These are phyloP conservation scores for Agaricus sinodeliciosus DNA, from an alignment of 768 basidiomycete genomes.

Conservation along the genomic window DNA sequence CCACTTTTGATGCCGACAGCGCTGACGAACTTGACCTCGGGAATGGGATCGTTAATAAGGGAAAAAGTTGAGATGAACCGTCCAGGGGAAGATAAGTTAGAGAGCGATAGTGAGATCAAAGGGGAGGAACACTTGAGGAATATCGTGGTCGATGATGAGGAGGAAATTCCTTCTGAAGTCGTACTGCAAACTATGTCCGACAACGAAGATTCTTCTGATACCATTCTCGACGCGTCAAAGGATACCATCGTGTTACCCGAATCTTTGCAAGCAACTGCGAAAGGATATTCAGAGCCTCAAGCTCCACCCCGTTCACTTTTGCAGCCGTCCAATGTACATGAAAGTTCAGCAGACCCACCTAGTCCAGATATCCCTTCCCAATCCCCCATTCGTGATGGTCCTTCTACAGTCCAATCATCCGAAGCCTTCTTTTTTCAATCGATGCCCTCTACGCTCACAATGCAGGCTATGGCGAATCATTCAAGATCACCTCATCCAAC, in stretches of 20 bases:
- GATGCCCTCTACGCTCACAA: slow-evolving; percentile 4
- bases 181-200: slow-evolving; percentile 7
- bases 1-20: slow-evolving; percentile 11
- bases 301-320: slow-evolving; percentile 17
- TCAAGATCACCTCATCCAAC: slow-evolving; percentile 18
- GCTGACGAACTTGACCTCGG: slow-evolving; percentile 13
- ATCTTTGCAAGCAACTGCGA: slow-evolving; percentile 13
- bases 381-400: slow-evolving; percentile 10
- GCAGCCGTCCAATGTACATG: slow-evolving; percentile 2
- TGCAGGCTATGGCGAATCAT: slow-evolving; percentile 6
- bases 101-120: background rate
- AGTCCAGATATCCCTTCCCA: slow-evolving; percentile 14
- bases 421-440: background rate
- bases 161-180: slow-evolving; percentile 27
- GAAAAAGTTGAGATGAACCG: slow-evolving; percentile 27
- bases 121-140: slow-evolving; percentile 15
- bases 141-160: slow-evolving; percentile 43
- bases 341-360: slow-evolving; percentile 4
- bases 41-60: slow-evolving; percentile 28
- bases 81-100: background rate
- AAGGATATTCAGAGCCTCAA: slow-evolving; percentile 13
- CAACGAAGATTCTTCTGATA: slow-evolving; percentile 6
- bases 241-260: slow-evolving; percentile 19
- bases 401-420: background rate
- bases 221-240: slow-evolving; percentile 7